These are phyloP conservation scores for Sporothrix euskadiensis DNA, from an alignment of 2,329 filamentous ascomycete genomes.

Conservation along the genomic window DNA sequence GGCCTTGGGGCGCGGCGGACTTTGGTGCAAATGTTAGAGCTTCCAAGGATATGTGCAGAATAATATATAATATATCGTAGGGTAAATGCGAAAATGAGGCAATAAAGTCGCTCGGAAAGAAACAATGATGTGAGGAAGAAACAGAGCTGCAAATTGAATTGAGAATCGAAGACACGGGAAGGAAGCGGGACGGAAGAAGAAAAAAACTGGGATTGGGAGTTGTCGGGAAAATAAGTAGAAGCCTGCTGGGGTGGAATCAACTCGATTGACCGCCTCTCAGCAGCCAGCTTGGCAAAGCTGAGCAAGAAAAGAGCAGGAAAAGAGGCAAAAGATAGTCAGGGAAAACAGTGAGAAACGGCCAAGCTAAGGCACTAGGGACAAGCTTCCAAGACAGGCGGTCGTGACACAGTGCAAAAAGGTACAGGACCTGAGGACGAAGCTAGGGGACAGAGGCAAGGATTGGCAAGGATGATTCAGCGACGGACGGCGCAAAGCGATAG, in stretches of 20 bases:
- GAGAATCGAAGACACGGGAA: background rate
- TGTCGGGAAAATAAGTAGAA: slow-evolving; percentile 5
- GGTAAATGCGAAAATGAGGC: slow-evolving; percentile 5
- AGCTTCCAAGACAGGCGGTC: slow-evolving; percentile 8
- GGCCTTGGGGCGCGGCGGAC: slow-evolving; percentile 42
- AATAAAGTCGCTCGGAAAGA: background rate
- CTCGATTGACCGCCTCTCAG: slow-evolving; percentile 3
- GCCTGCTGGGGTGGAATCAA: background rate
- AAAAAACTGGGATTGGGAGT: slow-evolving; percentile 15
- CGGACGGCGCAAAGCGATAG: background rate
- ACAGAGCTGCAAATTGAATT: background rate
- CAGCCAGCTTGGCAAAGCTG: slow-evolving; percentile 4
- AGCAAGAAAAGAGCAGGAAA: background rate
- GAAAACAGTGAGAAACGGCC: background rate
- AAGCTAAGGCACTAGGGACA: slow-evolving; percentile 8
- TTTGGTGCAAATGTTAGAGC: background rate
- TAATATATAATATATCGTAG: background rate
- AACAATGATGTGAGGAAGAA: background rate
- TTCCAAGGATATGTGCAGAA: background rate
- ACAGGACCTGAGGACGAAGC: background rate
- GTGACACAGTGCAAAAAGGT: slow-evolving; percentile 5
- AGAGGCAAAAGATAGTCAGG: background rate
- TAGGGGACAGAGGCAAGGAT: background rate
- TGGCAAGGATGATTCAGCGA: slow-evolving; percentile 19
- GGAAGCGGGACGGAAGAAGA: background rate